Base-by-base conservation (phyloP, 2,329 filamentous ascomycete genomes). In the Sporothrix inflata region DNA sequence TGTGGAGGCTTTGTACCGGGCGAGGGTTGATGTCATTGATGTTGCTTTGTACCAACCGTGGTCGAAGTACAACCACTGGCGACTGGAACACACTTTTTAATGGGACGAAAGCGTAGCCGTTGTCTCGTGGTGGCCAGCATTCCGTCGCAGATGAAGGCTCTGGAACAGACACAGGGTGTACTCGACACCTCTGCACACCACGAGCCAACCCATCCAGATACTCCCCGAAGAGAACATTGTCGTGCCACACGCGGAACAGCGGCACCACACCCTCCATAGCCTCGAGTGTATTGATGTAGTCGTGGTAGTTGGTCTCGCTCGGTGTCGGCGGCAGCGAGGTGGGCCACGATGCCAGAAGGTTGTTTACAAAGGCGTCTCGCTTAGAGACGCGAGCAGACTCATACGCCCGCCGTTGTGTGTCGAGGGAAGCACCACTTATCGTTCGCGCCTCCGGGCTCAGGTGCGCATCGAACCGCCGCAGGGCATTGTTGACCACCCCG, bases 201-300 rank as follows among this genome's bases (percentile, higher is more conserved):
- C 19, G 7, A 2, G n/a, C 51, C 16, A 71, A 11, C 6, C 2
- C n/a, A 11, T 60, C 38, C 3, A 71, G 70, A n/a, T 71, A 71
- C 38, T 45, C 21, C 5, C 42, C 55, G 30, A 71, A 71, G 34
- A 30, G 6, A 3, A 24, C 49, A 49, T 71, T 71, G 16, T 67
- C 38, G 30, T 65, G 49, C 60, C 70, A 71, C 12, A 67, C n/a
- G n/a, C 60, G n/a, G 42, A 71, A 47, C 5, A 38, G 14, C 8
- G 47, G 34, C 21, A 53, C 24, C 5, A 68, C 45, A 14, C 47
- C 47, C 47, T 68, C 65, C 65, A 68, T 68, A 16, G 45, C 65
- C 14, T 68, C 65, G 9, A 38, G 30, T 24, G 65, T 68, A 45
- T 68, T 53, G 65, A 68, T 68, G 45, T 53, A 40, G 4, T 53